A percentile compares a stretch with the other conserved stretches of the same genome.
Conservation (phyloP, 108 stramenopile genomes). For the Cyclotella baltica region DNA sequence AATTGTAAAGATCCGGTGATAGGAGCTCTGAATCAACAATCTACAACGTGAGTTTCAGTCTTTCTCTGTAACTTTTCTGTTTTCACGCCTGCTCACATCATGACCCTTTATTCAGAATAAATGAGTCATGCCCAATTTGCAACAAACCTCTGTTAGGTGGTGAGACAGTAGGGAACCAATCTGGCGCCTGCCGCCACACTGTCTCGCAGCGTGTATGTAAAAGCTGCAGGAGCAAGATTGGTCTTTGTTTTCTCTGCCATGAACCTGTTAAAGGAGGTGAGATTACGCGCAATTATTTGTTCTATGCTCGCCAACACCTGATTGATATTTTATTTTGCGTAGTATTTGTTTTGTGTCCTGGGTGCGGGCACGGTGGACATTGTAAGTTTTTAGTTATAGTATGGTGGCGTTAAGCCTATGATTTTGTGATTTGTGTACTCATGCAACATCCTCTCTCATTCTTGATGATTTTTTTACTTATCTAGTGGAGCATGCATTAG, state of each 20-base stretch:
- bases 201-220: constrained; percentile 63
- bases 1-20: constrained; percentile 64
- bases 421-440: not conserved
- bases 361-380: constrained; percentile 67
- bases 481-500: constrained; percentile 69
- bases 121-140: constrained; percentile 84
- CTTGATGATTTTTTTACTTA: too few relatives aligned
- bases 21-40: constrained; percentile 80
- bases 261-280: constrained; percentile 72
- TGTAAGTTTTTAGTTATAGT: not conserved
- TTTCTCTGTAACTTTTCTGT: not conserved
- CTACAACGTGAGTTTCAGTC: constrained; percentile 68
- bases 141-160: constrained; percentile 66
- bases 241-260: constrained; percentile 84
- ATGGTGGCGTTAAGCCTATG: not conserved
- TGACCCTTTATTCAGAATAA: constrained; percentile 49
- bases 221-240: constrained; percentile 77
- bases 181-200: not conserved
- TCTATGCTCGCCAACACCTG: not conserved
- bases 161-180: constrained; percentile 18
- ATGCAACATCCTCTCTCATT: too few relatives aligned
- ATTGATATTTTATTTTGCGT: not conserved
- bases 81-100: not conserved
- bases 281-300: not conserved
- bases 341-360: constrained; percentile 91